phyloP scores from a whole-genome alignment of 2,329 filamentous ascomycete species.

The Periconia sp. region DNA sequence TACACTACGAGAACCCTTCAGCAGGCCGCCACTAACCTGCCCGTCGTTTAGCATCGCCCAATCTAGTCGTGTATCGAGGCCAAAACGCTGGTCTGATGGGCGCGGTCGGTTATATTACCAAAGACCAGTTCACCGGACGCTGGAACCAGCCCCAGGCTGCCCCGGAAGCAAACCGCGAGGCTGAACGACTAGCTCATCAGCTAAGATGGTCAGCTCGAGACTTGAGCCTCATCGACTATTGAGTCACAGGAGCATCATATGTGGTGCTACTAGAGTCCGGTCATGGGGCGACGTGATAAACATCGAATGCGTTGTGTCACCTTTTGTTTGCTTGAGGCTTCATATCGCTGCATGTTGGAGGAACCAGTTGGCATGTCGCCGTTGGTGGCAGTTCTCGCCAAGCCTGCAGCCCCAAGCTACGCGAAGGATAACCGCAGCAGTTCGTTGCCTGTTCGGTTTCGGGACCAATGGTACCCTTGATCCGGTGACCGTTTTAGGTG shows the following conservation, averaged over 20 bases:
- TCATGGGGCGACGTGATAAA: not conserved
- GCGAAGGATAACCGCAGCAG: not conserved
- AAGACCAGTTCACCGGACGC: not conserved
- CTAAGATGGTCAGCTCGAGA: not conserved
- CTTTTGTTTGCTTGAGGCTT: slow-evolving; percentile 1
- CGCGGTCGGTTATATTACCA: too few species aligned
- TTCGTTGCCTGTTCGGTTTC: slow-evolving; percentile 5
- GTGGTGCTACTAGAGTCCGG: not conserved
- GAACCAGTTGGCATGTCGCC: not conserved
- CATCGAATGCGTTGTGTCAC: too few species aligned
- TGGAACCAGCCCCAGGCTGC: not conserved
- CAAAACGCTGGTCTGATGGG: too few species aligned
- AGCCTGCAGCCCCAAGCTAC: not conserved
- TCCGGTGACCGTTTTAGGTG: not conserved
- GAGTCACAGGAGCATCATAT: not conserved
- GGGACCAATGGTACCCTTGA: slow-evolving; percentile 1
- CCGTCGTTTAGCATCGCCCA: too few species aligned
- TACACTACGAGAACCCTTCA: too few species aligned
- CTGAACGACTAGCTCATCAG: too few species aligned
- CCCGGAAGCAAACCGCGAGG: not conserved
- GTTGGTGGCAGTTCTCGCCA: not conserved
- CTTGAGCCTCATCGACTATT: slow-evolving; percentile 1
- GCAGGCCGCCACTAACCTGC: too few species aligned
- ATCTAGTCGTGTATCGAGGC: too few species aligned
- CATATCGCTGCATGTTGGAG: not conserved